These are phyloP conservation scores for maize (Zea mays) DNA, from an alignment of 176 grass and related monocot species.

Conservation along the genomic window Zm-B73-REFERENCE-NAM-5.0 NC_050099.1:132864501-132865000, in stretches of 20 bases:
- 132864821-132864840: not conserved
- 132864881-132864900: no score
- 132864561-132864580: conserved; percentile 31
- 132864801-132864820: conserved; percentile 33
- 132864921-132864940: no score
- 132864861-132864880: no score
- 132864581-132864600: conserved; percentile 9
- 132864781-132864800: conserved; percentile 41
- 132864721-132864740: conserved; percentile 19
- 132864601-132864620: not conserved
- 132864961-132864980: no score
- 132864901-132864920: no score
- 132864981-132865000: no score
- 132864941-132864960: no score
- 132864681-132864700: not conserved
- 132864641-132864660: no score
- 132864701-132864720: no score
- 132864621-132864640: conserved; percentile 7
- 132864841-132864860: no score
- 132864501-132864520: not conserved
- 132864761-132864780: conserved; percentile 20
- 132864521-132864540: conserved; percentile 27
- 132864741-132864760: conserved; percentile 34
- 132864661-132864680: conserved; percentile 29
- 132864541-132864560: conserved; percentile 22